Evolutionary conservation across 225 moss, liverwort and hornwort species (phyloP).

Genomic region (Bryoerythrophyllum caledonicum): DNA sequence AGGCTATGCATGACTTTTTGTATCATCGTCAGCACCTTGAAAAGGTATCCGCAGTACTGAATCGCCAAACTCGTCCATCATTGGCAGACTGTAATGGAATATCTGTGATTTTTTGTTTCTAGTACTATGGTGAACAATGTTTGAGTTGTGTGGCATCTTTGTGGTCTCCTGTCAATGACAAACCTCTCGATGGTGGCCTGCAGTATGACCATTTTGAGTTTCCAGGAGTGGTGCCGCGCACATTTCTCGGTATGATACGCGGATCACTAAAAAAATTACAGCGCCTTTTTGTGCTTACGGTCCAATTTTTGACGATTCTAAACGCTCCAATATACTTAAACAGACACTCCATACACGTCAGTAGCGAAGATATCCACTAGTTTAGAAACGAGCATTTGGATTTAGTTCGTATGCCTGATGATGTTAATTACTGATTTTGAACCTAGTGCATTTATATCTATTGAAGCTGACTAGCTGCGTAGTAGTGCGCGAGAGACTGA

Average conservation of each 20-base stretch:
- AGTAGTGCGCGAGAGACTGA: slow-evolving; percentile 14
- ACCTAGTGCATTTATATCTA: neutral
- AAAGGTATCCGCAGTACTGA: slow-evolving; percentile 40
- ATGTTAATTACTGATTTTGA: slow-evolving; percentile 15
- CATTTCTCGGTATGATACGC: slow-evolving; percentile 73
- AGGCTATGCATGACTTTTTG: slow-evolving; percentile 95
- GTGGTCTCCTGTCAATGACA: slow-evolving; percentile 18
- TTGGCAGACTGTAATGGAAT: neutral
- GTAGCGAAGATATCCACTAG: slow-evolving; percentile 1
- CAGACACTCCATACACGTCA: slow-evolving; percentile 5
- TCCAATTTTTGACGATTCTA: neutral
- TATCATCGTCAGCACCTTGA: slow-evolving; percentile 68
- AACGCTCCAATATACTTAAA: slow-evolving; percentile 6
- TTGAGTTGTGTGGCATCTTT: slow-evolving; percentile 20
- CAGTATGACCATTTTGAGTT: slow-evolving; percentile 99
- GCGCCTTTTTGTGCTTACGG: slow-evolving; percentile 11
- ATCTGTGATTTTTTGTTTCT: slow-evolving; percentile 1
- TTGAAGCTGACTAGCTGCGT: slow-evolving; percentile 3
- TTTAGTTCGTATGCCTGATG: slow-evolving; percentile 14
- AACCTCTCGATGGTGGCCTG: slow-evolving; percentile 32
- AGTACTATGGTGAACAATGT: slow-evolving; percentile 12
- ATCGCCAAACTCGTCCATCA: neutral
- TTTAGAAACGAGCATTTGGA: neutral
- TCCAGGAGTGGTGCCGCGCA: slow-evolving; percentile 96
- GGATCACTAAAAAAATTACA: neutral